Evolutionary conservation across 1,284 basidiomycete genomes (phyloP).

Genomic region (Cutaneotrichosporon dermatis): DNA sequence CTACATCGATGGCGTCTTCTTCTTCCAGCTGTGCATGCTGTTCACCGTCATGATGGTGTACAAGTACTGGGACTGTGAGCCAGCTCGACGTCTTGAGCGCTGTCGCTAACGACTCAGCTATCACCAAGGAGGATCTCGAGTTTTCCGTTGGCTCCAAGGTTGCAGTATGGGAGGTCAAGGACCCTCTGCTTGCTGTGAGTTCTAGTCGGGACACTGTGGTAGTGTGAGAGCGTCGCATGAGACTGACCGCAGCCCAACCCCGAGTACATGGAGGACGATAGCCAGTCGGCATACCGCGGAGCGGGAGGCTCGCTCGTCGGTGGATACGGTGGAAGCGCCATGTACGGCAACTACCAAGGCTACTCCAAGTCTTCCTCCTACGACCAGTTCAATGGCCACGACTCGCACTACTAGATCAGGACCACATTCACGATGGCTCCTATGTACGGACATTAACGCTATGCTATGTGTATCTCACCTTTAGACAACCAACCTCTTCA

Average conservation of each 20-base stretch:
- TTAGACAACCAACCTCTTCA: too few relatives aligned
- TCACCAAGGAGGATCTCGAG: slow-evolving; percentile 95
- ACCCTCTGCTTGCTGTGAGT: slow-evolving; percentile 65
- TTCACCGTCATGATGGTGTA: slow-evolving; percentile 99
- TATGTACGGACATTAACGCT: slow-evolving; percentile 7
- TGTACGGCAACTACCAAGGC: slow-evolving; percentile 38
- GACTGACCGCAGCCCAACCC: slow-evolving; percentile 33
- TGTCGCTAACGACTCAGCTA: slow-evolving; percentile 49
- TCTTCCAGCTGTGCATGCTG: slow-evolving; percentile 91
- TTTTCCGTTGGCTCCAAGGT: slow-evolving; percentile 97
- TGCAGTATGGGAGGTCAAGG: slow-evolving; percentile 96
- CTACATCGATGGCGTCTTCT: slow-evolving; percentile 94
- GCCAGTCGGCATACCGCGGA: slow-evolving; percentile 57
- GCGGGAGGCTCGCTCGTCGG: slow-evolving; percentile 61
- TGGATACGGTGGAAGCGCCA: slow-evolving; percentile 63
- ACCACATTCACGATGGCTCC: neutral
- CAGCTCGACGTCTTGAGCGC: neutral
- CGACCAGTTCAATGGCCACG: slow-evolving; percentile 19
- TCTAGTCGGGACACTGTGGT: too few relatives aligned
- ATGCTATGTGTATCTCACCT: slow-evolving; percentile 5
- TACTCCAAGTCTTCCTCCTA: slow-evolving; percentile 19
- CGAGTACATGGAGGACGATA: slow-evolving; percentile 61
- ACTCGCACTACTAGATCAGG: slow-evolving; percentile 19
- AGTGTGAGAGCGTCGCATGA: too few relatives aligned
- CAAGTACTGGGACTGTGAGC: slow-evolving; percentile 88